A percentile compares a stretch with the other conserved stretches of the same genome.
phyloP scores from a whole-genome alignment of 164 flowering plant species.

The Vitis cinerea region DNA sequence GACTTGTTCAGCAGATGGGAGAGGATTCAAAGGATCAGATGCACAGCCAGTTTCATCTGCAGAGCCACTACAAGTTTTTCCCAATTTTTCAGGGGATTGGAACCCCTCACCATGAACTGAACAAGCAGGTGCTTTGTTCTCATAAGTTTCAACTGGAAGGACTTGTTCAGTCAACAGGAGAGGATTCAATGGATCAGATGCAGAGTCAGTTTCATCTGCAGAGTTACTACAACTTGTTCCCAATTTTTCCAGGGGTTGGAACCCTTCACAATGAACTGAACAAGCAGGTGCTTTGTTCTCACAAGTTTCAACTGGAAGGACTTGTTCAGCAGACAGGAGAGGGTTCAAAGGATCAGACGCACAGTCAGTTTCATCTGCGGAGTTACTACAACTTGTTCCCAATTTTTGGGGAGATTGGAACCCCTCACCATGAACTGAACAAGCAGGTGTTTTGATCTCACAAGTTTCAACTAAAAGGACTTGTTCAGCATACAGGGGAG shows the following conservation, averaged over 20 bases:
- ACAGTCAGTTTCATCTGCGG: slow-evolving; percentile 2
- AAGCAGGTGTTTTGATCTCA: too few species aligned
- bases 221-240: background rate
- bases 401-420: background rate
- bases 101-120: background rate
- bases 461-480: too few species aligned
- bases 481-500: too few species aligned
- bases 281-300: too few species aligned
- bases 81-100: background rate
- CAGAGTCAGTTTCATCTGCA: slow-evolving; percentile 5
- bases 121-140: too few species aligned
- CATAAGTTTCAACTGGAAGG: too few species aligned
- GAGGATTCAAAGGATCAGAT: slow-evolving; percentile 2
- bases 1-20: too few species aligned
- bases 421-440: background rate
- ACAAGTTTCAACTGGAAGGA: too few species aligned
- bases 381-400: background rate
- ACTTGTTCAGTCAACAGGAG: too few species aligned
- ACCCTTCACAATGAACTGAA: background rate
- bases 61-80: background rate
- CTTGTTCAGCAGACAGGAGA: too few species aligned
- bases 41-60: slow-evolving; percentile 1
- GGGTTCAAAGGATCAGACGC: slow-evolving; percentile 1
- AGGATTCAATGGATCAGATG: background rate
- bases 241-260: background rate